Evolutionary conservation across 2,329 filamentous ascomycete genomes (phyloP).

Genomic region (Fusarium subtropicale): DNA sequence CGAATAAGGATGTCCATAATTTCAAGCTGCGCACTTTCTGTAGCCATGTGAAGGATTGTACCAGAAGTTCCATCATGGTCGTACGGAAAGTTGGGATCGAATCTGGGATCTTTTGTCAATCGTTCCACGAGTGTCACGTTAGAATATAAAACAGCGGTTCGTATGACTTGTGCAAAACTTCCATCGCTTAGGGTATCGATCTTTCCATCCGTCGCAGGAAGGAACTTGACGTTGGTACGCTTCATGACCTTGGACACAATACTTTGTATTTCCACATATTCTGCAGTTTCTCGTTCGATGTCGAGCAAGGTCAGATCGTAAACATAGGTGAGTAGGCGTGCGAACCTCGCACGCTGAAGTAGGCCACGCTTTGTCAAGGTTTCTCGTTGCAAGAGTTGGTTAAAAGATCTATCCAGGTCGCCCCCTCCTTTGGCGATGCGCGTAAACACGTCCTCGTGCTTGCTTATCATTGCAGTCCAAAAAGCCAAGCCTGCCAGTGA

Average conservation of each 20-base stretch:
- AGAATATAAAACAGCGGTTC: constrained; percentile 45
- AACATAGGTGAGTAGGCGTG: constrained; percentile 40
- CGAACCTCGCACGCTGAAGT: constrained; percentile 27
- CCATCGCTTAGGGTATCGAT: constrained; percentile 32
- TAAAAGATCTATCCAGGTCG: constrained; percentile 34
- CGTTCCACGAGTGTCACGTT: constrained; percentile 44
- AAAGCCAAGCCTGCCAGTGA: constrained; percentile 45
- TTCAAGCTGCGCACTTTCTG: constrained; percentile 40
- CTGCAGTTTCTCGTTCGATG: constrained; percentile 5
- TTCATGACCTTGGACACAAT: constrained; percentile 33
- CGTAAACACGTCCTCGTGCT: constrained; percentile 44
- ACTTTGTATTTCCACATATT: constrained; percentile 27
- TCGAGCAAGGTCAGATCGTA: constrained; percentile 43
- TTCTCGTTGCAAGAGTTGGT: constrained; percentile 29
- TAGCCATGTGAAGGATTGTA: constrained; percentile 51
- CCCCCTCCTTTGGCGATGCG: constrained; percentile 31
- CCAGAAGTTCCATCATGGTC: constrained; percentile 26
- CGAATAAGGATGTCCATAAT: constrained; percentile 48
- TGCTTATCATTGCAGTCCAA: constrained; percentile 44
- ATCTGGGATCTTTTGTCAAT: constrained; percentile 48
- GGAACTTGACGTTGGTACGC: constrained; percentile 27
- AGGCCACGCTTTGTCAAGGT: constrained; percentile 22
- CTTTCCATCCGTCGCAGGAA: constrained; percentile 9
- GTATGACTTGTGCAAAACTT: constrained; percentile 39
- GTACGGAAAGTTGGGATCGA: constrained; percentile 46